Conservation (phyloP, 306 rosid genomes). For the Canavalia gladiata region DNA sequence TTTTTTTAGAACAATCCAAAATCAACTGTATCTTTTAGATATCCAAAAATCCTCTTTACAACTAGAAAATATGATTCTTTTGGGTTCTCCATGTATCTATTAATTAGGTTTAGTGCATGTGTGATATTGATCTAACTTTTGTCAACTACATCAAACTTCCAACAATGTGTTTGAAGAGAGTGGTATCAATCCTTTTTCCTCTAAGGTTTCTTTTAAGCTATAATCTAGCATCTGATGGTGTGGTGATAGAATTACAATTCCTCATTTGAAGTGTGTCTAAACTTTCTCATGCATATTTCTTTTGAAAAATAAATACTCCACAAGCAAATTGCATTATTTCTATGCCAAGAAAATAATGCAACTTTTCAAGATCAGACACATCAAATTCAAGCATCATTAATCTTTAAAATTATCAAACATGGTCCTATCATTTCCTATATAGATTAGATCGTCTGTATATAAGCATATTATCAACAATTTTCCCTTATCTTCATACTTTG, state of each 20-base stretch:
- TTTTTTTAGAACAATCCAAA: background rate
- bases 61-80: too few species aligned
- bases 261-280: background rate
- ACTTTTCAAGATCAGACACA: background rate
- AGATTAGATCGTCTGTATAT: background rate
- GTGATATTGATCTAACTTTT: background rate
- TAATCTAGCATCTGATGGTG: background rate
- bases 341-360: background rate
- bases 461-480: background rate
- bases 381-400: background rate
- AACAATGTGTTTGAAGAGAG: background rate
- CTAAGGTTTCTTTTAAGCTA: background rate
- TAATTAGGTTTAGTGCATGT: too few species aligned
- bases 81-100: too few species aligned
- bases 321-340: background rate
- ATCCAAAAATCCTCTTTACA: too few species aligned
- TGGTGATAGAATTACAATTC: background rate
- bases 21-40: too few species aligned
- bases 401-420: too few species aligned
- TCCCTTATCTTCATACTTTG: background rate
- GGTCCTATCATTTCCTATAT: background rate
- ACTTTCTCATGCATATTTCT: background rate
- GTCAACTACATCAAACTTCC: background rate
- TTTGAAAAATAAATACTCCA: background rate
- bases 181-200: background rate